phyloP scores from a whole-genome alignment of 2,329 filamentous ascomycete species.

The Gliomastix tumulicola region DNA sequence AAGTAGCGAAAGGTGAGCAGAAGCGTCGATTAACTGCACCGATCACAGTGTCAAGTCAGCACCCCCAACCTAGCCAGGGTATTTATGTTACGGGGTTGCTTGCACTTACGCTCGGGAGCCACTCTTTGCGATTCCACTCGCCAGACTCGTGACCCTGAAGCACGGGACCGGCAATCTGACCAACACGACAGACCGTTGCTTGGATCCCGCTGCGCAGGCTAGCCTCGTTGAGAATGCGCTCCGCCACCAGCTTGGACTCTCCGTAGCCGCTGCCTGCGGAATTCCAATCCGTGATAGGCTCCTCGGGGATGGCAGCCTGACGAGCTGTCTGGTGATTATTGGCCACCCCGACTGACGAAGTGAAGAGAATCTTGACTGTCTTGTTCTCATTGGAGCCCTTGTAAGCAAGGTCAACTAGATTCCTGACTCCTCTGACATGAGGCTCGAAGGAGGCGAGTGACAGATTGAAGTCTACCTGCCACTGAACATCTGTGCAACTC shows the following conservation, averaged over 20 bases:
- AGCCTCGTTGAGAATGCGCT: conserved; percentile 33
- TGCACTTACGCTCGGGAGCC: conserved; percentile 36
- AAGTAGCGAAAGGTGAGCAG: too few species aligned
- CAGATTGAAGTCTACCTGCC: conserved; percentile 6
- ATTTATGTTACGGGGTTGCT: too few species aligned
- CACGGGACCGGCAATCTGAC: conserved; percentile 37
- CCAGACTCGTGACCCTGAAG: conserved; percentile 22
- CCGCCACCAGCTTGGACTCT: conserved; percentile 33
- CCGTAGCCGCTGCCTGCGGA: conserved; percentile 29
- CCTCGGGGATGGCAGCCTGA: conserved; percentile 1
- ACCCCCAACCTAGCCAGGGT: too few species aligned
- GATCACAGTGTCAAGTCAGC: too few species aligned
- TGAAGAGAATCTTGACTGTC: conserved; percentile 29
- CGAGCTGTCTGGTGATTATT: not conserved
- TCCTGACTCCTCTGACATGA: conserved; percentile 41
- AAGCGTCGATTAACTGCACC: too few species aligned
- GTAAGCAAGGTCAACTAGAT: conserved; percentile 34
- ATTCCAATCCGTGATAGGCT: not conserved
- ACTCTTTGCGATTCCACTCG: conserved; percentile 49
- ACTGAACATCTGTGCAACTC: conserved; percentile 1
- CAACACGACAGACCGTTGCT: conserved; percentile 33
- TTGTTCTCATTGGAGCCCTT: conserved; percentile 18
- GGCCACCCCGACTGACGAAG: conserved; percentile 31
- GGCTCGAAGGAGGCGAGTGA: conserved; percentile 16
- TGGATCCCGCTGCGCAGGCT: conserved; percentile 24